Conservation (phyloP, 306 rosid genomes). For the Macrotyloma uniflorum region DNA sequence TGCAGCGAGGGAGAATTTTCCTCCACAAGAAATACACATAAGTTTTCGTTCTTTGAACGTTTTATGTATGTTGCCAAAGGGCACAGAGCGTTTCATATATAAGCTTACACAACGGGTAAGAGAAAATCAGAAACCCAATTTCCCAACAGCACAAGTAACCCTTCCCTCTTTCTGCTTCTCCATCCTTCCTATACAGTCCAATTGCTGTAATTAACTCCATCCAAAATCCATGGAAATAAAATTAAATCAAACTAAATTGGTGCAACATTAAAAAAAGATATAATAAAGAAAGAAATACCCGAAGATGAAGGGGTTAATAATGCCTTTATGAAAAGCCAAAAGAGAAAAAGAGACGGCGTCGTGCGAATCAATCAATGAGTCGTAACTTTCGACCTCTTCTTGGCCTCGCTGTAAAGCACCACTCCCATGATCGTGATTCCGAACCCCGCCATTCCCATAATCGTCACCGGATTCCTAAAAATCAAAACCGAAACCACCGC, state of each 20-base stretch:
- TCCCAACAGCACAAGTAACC: background rate
- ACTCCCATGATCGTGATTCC: slow-evolving; percentile 85
- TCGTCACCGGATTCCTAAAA: slow-evolving; percentile 83
- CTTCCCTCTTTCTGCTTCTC: background rate
- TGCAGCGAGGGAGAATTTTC: slow-evolving; percentile 48
- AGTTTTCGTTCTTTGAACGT: slow-evolving; percentile 35
- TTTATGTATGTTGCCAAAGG: slow-evolving; percentile 35
- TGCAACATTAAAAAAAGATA: background rate
- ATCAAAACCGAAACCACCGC: slow-evolving; percentile 93
- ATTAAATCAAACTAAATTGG: slow-evolving; percentile 30
- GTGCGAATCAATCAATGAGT: slow-evolving; percentile 42
- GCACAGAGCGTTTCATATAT: slow-evolving; percentile 14
- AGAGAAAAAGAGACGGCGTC: background rate
- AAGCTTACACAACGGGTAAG: slow-evolving; percentile 27
- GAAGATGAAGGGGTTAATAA: slow-evolving; percentile 8
- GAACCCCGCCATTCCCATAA: slow-evolving; percentile 85
- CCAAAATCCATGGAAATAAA: slow-evolving; percentile 22
- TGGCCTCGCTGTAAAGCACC: slow-evolving; percentile 90
- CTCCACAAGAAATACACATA: slow-evolving; percentile 39
- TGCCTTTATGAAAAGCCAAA: slow-evolving; percentile 4
- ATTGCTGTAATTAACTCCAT: slow-evolving; percentile 18
- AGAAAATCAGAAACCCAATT: slow-evolving; percentile 25
- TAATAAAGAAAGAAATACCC: background rate
- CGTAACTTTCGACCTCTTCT: slow-evolving; percentile 78
- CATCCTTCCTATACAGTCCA: slow-evolving; percentile 47